A percentile compares a stretch with the other conserved stretches of the same genome.
Evolutionary conservation across 192 early-diverging fungal genomes (phyloP).

Genomic region (Coemansia sp.): DNA sequence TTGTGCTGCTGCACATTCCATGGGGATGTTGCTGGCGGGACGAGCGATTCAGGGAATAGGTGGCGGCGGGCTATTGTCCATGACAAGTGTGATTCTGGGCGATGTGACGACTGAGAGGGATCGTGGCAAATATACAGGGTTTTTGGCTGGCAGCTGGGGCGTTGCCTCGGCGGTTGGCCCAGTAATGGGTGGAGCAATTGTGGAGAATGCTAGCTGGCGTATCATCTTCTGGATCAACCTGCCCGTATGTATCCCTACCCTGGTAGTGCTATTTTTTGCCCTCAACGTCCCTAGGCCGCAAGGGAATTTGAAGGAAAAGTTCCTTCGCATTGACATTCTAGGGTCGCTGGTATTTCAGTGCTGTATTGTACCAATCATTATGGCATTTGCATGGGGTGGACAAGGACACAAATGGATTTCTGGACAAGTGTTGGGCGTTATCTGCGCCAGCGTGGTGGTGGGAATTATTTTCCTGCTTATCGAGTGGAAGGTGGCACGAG

Average conservation of each 20-base stretch:
- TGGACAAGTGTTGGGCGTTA: slow-evolving; percentile 60
- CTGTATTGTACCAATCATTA: slow-evolving; percentile 62
- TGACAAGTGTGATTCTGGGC: slow-evolving; percentile 63
- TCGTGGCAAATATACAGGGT: slow-evolving; percentile 61
- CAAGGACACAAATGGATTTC: slow-evolving; percentile 68
- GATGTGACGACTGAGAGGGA: slow-evolving; percentile 64
- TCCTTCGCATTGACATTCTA: slow-evolving; percentile 64
- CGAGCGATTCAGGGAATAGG: slow-evolving; percentile 71
- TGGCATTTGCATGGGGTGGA: slow-evolving; percentile 80
- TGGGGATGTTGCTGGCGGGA: slow-evolving; percentile 65
- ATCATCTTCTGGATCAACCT: slow-evolving; percentile 65
- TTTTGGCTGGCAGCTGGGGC: slow-evolving; percentile 58
- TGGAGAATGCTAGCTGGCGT: slow-evolving; percentile 54
- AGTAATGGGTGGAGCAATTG: slow-evolving; percentile 60
- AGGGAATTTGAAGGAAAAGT: slow-evolving; percentile 48
- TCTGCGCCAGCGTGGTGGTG: slow-evolving; percentile 39
- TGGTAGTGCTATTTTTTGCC: slow-evolving; percentile 48
- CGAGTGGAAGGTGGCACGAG: slow-evolving; percentile 64
- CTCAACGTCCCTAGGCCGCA: slow-evolving; percentile 41
- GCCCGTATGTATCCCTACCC: slow-evolving; percentile 48
- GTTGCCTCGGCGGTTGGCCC: slow-evolving; percentile 61
- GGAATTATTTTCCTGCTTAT: slow-evolving; percentile 47
- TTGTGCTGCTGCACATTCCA: slow-evolving; percentile 58
- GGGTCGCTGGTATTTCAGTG: slow-evolving; percentile 59
- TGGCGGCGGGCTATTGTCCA: slow-evolving; percentile 65